A percentile compares a stretch with the other conserved stretches of the same genome.
phyloP scores from a whole-genome alignment of 225 moss, liverwort and hornwort genomes.

The Asterella californica region DNA sequence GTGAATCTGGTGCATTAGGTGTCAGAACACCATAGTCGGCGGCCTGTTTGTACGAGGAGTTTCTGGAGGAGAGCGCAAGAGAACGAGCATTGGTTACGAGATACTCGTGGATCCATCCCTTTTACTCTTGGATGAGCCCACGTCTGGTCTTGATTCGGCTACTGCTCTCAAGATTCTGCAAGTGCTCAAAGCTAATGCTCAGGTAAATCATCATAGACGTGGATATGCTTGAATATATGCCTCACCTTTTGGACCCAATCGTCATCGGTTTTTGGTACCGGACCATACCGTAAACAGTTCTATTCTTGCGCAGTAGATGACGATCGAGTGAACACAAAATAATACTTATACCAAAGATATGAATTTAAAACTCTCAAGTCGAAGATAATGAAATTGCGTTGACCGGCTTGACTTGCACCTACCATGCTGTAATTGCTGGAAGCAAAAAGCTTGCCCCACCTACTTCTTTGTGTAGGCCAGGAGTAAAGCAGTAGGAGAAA shows the following conservation, averaged over 20 bases:
- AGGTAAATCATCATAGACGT: constrained; percentile 43
- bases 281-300: neutral
- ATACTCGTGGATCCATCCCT: constrained; percentile 92
- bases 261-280: neutral
- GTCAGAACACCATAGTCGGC: constrained; percentile 83
- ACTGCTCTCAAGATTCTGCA: constrained; percentile 89
- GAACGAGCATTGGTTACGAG: constrained; percentile 94
- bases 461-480: neutral
- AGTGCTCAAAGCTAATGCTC: constrained; percentile 75
- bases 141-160: constrained; percentile 94
- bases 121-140: constrained; percentile 92
- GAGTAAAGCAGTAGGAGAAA: neutral
- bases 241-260: neutral
- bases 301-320: neutral
- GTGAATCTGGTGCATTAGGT: constrained; percentile 40
- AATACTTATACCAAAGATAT: neutral
- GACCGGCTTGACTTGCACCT: neutral
- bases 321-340: no score
- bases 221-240: neutral
- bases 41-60: constrained; percentile 74
- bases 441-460: neutral
- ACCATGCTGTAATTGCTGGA: neutral
- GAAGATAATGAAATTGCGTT: neutral
- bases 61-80: constrained; percentile 94
- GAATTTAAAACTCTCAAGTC: neutral